Conservation (phyloP, 768 basidiomycete genomes). For the Udeniomyces megalosporus region DNA sequence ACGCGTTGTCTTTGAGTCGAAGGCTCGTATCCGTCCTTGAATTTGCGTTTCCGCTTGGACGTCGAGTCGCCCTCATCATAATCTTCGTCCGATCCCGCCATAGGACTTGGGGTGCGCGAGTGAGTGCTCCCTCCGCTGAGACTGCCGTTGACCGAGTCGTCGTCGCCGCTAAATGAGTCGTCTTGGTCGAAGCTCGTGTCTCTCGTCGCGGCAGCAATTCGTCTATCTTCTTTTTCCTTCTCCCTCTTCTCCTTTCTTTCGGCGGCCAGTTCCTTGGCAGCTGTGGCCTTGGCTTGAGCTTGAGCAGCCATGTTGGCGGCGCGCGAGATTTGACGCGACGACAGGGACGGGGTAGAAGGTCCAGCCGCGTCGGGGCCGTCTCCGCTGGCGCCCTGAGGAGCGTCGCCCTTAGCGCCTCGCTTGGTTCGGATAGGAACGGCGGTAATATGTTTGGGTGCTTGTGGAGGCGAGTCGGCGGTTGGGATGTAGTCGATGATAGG, state of each 20-base stretch:
- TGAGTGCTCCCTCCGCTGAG: constrained; percentile 70
- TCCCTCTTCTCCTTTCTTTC: constrained; percentile 9
- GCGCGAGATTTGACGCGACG: neutral
- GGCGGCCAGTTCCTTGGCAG: neutral
- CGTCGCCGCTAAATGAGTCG: constrained; percentile 21
- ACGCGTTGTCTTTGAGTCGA: constrained; percentile 1
- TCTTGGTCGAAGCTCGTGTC: constrained; percentile 3
- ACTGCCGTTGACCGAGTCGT: constrained; percentile 70
- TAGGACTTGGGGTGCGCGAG: constrained; percentile 86
- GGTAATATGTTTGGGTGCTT: constrained; percentile 90
- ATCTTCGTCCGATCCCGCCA: constrained; percentile 40
- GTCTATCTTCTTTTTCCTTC: constrained; percentile 5
- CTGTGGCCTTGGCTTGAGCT: constrained; percentile 5
- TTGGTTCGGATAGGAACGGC: constrained; percentile 38
- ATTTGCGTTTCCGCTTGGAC: constrained; percentile 11
- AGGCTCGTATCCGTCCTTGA: constrained; percentile 10
- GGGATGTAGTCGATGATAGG: constrained; percentile 92
- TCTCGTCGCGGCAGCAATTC: constrained; percentile 2
- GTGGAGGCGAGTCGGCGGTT: constrained; percentile 53
- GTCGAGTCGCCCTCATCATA: constrained; percentile 25
- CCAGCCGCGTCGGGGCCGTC: neutral
- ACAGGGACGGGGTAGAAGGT: neutral
- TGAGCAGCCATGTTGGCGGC: neutral
- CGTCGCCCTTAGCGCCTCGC: constrained; percentile 21
- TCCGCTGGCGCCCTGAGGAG: neutral